Conservation (phyloP, 169 alveolate genomes). For the Eimeria maxima region DNA sequence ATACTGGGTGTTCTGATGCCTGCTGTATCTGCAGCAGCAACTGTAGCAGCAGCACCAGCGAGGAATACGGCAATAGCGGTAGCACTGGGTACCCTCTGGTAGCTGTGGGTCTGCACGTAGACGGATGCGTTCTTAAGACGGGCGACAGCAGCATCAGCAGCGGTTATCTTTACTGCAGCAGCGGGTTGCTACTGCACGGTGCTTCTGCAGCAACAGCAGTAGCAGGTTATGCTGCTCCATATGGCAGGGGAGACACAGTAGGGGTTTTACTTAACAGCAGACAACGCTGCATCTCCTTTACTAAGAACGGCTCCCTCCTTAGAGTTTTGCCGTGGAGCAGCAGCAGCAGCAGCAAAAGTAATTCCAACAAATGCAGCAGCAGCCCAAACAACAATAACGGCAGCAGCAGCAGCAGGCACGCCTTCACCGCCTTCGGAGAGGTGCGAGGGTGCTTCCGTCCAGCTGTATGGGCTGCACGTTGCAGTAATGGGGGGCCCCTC, state of each 20-base stretch:
- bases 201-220: slow-evolving; percentile 66
- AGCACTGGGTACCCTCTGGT: slow-evolving; percentile 24
- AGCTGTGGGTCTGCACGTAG: slow-evolving; percentile 84
- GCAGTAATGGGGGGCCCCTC: background rate
- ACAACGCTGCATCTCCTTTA: slow-evolving; percentile 70
- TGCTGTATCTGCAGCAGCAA: slow-evolving; percentile 67
- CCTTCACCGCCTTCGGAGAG: slow-evolving; percentile 30
- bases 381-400: background rate
- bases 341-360: background rate
- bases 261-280: slow-evolving; percentile 83
- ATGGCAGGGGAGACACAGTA: slow-evolving; percentile 82
- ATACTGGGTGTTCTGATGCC: background rate
- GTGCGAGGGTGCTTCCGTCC: slow-evolving; percentile 83
- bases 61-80: background rate
- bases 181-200: slow-evolving; percentile 76
- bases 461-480: slow-evolving; percentile 79
- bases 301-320: slow-evolving; percentile 84
- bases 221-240: slow-evolving; percentile 79
- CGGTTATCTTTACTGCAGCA: slow-evolving; percentile 84
- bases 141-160: slow-evolving; percentile 83
- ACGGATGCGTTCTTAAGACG: slow-evolving; percentile 79
- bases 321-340: slow-evolving; percentile 10
- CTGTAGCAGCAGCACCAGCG: background rate
- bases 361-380: background rate
- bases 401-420: slow-evolving; percentile 20